A percentile compares a stretch with the other conserved stretches of the same genome.
Evolutionary conservation across 2,329 filamentous ascomycete genomes (phyloP).

Genomic region (Cryphonectria nitschkei): DNA sequence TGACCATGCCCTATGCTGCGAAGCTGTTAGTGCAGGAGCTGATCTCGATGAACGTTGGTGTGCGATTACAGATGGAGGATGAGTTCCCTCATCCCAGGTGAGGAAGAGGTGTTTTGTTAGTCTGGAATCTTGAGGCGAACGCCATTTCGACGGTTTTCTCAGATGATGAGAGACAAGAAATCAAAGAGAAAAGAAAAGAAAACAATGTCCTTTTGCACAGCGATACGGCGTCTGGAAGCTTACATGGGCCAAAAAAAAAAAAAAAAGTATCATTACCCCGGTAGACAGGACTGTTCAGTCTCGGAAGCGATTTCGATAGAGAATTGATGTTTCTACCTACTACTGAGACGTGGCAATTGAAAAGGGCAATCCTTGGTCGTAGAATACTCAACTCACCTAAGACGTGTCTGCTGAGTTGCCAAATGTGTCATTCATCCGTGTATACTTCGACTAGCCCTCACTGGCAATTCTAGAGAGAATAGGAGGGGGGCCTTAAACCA

Average conservation of each 20-base stretch:
- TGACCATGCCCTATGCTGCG: slow-evolving; percentile 97
- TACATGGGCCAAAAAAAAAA: not conserved
- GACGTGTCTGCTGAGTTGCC: not conserved
- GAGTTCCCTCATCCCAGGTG: slow-evolving; percentile 76
- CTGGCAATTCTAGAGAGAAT: not conserved
- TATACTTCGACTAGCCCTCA: too few relatives aligned
- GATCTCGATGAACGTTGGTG: slow-evolving; percentile 98
- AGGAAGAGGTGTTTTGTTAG: not conserved
- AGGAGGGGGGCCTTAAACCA: not conserved
- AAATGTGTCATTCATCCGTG: too few relatives aligned
- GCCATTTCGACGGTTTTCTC: slow-evolving; percentile 12
- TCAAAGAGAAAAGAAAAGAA: not conserved
- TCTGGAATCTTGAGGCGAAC: too few relatives aligned
- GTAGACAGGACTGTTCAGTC: not conserved
- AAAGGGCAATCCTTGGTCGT: not conserved
- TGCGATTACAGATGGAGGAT: slow-evolving; percentile 86
- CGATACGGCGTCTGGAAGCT: slow-evolving; percentile 13
- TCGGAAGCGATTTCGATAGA: not conserved
- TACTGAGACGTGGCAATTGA: not conserved
- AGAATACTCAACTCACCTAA: not conserved
- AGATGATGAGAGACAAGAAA: not conserved
- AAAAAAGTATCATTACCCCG: not conserved
- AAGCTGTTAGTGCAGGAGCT: slow-evolving; percentile 96
- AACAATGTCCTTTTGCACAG: slow-evolving; percentile 8
- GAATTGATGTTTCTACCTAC: not conserved